Evolutionary conservation across 1,284 basidiomycete genomes (phyloP).

Genomic region (Apiotrichum porosum): DNA sequence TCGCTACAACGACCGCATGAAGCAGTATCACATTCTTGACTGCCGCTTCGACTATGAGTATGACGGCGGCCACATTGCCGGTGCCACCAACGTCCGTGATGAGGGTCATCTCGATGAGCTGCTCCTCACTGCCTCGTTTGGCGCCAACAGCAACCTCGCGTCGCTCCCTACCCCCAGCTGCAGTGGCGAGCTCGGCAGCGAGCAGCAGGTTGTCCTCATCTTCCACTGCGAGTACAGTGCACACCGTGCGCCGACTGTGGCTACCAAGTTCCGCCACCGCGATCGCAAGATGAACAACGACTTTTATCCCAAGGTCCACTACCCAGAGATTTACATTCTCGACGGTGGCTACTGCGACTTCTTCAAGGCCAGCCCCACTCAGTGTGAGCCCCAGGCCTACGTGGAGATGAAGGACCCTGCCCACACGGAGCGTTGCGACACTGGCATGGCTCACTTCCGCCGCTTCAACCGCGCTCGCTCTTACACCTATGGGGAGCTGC

Average conservation of each 20-base stretch:
- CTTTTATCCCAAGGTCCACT: conserved; percentile 87
- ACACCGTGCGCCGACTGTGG: conserved; percentile 92
- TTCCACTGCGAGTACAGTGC: conserved; percentile 99
- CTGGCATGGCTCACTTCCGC: conserved; percentile 87
- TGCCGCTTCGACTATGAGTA: conserved; percentile 98
- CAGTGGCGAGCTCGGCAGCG: conserved; percentile 61
- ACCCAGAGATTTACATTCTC: conserved; percentile 94
- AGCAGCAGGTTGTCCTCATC: conserved; percentile 75
- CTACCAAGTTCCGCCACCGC: conserved; percentile 83
- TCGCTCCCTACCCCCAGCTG: conserved; percentile 68
- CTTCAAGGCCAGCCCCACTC: conserved; percentile 61
- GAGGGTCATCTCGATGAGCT: conserved; percentile 73
- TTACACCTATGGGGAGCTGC: conserved; percentile 69
- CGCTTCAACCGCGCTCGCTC: conserved; percentile 81
- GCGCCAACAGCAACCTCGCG: conserved; percentile 47
- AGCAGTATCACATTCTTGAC: conserved; percentile 77
- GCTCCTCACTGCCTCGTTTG: conserved; percentile 57
- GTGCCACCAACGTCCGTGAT: conserved; percentile 89
- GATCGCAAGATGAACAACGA: conserved; percentile 84
- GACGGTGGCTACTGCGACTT: conserved; percentile 93
- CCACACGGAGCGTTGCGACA: conserved; percentile 69
- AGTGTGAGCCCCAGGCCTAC: conserved; percentile 78
- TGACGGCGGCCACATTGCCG: conserved; percentile 84
- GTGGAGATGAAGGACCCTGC: conserved; percentile 91
- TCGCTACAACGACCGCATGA: conserved; percentile 60